phyloP scores from a whole-genome alignment of 2,329 filamentous ascomycete genomes.

The Metarhizium robertsii region DNA sequence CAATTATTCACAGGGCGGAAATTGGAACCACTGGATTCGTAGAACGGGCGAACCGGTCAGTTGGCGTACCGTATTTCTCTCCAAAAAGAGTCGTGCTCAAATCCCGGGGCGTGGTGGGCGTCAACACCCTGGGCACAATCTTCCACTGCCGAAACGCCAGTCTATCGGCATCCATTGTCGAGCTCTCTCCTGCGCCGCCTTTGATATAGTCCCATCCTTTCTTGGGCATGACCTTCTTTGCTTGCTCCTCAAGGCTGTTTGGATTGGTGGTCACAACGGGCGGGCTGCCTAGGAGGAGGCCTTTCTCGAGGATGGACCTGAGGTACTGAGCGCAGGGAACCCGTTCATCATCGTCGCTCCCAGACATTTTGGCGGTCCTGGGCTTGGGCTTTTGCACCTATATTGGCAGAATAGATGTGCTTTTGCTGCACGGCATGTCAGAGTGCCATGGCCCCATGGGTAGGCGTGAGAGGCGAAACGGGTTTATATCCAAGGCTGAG shows the following conservation, averaged over 20 bases:
- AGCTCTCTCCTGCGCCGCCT: constrained; percentile 52
- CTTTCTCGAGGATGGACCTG: constrained; percentile 39
- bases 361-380: constrained; percentile 9
- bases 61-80: constrained; percentile 28
- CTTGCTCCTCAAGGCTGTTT: constrained; percentile 45
- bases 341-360: constrained; percentile 9
- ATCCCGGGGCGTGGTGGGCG: constrained; percentile 32
- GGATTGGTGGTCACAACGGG: constrained; percentile 51
- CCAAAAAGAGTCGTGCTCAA: constrained; percentile 45
- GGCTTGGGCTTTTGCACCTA: neutral
- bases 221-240: constrained; percentile 34
- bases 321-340: constrained; percentile 33
- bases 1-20: neutral
- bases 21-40: neutral
- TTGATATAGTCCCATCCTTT: constrained; percentile 50
- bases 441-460: too few relatives aligned
- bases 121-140: constrained; percentile 44
- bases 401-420: neutral
- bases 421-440: neutral
- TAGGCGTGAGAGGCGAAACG: neutral
- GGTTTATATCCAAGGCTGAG: neutral
- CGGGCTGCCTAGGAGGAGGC: constrained; percentile 35
- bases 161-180: constrained; percentile 51
- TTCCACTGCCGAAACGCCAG: constrained; percentile 44
- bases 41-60: neutral